These are phyloP conservation scores for Vanrija humicola DNA, from an alignment of 1,284 basidiomycete genomes.

Conservation along the genomic window DNA sequence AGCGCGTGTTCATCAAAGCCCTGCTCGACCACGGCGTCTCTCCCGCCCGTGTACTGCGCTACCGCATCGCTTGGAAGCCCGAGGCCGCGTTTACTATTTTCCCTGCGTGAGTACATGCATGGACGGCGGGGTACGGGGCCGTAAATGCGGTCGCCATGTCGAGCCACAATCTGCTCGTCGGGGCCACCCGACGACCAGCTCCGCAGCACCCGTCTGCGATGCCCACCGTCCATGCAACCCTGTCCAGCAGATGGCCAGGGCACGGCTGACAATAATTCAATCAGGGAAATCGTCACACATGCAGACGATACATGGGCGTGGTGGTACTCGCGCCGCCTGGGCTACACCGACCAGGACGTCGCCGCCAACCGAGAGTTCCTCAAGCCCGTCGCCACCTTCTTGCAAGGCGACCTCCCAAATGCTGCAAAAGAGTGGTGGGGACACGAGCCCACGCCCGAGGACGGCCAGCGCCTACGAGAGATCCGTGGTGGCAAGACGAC, in stretches of 20 bases:
- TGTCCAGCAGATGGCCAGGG: background rate
- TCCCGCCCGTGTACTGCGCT: slow-evolving; percentile 16
- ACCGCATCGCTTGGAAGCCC: slow-evolving; percentile 19
- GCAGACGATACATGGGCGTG: slow-evolving; percentile 24
- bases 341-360: slow-evolving; percentile 13
- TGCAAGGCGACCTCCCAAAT: slow-evolving; percentile 9
- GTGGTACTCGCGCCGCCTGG: slow-evolving; percentile 22
- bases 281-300: slow-evolving; percentile 16
- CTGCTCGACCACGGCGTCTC: slow-evolving; percentile 16
- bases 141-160: too few species aligned
- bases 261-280: background rate
- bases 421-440: slow-evolving; percentile 22
- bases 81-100: background rate
- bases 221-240: background rate
- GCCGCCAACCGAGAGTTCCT: slow-evolving; percentile 14
- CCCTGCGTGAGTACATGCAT: too few species aligned
- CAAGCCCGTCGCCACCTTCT: slow-evolving; percentile 14
- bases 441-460: background rate
- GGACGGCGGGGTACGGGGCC: background rate
- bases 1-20: slow-evolving; percentile 15
- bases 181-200: too few species aligned
- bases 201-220: too few species aligned
- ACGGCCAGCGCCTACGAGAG: slow-evolving; percentile 10
- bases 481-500: slow-evolving; percentile 14
- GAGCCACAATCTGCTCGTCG: background rate